Evolutionary conservation across 2,329 filamentous ascomycete species (phyloP), one percentile per base, ranked within the genome.

Genomic region (Aspergillus bombycis): DNA sequence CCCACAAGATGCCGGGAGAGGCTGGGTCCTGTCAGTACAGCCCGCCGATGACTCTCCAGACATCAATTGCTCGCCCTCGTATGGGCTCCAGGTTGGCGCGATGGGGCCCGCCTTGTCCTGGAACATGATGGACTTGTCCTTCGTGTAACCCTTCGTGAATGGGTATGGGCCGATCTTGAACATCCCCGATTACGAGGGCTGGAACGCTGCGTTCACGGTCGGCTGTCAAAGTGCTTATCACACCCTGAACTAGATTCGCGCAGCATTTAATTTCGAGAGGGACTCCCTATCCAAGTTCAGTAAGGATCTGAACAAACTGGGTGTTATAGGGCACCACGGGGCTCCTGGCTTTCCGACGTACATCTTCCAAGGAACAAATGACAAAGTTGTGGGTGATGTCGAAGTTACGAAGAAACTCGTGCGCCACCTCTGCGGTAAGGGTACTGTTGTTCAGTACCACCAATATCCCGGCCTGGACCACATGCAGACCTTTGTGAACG

Each of bases 221-320:
- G 55, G 55, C 21, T 23, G 23, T 1, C 55, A 57, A 30, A 41
- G 4, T 2, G 55, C 34, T 12, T 57, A 57, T 12, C 26, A n/a
- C 26, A 43, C 28, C 2, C 5, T 57, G 0, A 38, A 57, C 38
- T 57, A 38, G 0, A 16, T 57, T 2, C 55, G 55, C n/a, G 55
- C 55, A 0, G 55, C n/a, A 52, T 52, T 52, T 6, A 52, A 52
- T 7, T 52, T 52, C 9, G 11, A 34, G 32, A 34, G 32, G 30
- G 19, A 21, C 3, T 63, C 60, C 53, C 16, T 63, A 53, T 36
- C 26, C 26, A 57, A 46, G 43, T 63, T 63, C n/a, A 19, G 38
- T 11, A 11, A 50, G 1, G 32, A 14, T 2, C 57, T 60, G 28
- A 14, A 45, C 1, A 19, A 34, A 0, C 6, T 41, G 38, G 62